These are phyloP conservation scores for Inga laurina DNA, from an alignment of 306 rosid genomes.

Conservation along the genomic window DNA sequence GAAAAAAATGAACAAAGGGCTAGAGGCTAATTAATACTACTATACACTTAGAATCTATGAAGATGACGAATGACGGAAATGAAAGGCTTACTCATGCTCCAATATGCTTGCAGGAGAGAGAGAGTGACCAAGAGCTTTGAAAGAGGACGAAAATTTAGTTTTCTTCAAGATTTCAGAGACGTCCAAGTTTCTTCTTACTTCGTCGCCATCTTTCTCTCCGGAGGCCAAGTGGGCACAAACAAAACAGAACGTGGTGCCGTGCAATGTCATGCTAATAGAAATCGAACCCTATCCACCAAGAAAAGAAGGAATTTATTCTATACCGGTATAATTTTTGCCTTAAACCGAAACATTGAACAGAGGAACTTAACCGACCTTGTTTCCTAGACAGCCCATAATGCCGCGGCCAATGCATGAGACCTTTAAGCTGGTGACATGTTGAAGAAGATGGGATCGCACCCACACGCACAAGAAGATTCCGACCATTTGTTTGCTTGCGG, in stretches of 20 bases:
- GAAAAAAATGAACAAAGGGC: not conserved
- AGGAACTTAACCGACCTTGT: slow-evolving; percentile 59
- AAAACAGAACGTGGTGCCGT: slow-evolving; percentile 69
- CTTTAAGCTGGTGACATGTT: slow-evolving; percentile 47
- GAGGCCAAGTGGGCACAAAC: slow-evolving; percentile 92
- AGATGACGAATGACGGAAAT: not conserved
- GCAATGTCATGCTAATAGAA: slow-evolving; percentile 84
- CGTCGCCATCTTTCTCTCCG: slow-evolving; percentile 90
- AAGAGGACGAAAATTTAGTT: slow-evolving; percentile 64
- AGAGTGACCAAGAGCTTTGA: slow-evolving; percentile 27
- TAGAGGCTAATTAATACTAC: not conserved
- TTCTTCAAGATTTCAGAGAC: slow-evolving; percentile 76
- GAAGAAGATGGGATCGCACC: slow-evolving; percentile 54
- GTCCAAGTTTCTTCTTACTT: slow-evolving; percentile 68
- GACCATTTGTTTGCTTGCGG: slow-evolving; percentile 93
- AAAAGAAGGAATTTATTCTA: not conserved
- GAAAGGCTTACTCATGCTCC: slow-evolving; percentile 72
- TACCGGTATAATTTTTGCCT: not conserved
- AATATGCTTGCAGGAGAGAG: slow-evolving; percentile 35
- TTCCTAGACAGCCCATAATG: slow-evolving; percentile 92
- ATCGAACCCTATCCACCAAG: slow-evolving; percentile 67
- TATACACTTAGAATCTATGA: not conserved
- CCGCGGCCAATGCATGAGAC: slow-evolving; percentile 85
- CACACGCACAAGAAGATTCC: slow-evolving; percentile 87
- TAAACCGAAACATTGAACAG: not conserved